Evolutionary conservation across 495 filamentous ascomycete species (phyloP).

Genomic region (Filosporella fistucella): DNA sequence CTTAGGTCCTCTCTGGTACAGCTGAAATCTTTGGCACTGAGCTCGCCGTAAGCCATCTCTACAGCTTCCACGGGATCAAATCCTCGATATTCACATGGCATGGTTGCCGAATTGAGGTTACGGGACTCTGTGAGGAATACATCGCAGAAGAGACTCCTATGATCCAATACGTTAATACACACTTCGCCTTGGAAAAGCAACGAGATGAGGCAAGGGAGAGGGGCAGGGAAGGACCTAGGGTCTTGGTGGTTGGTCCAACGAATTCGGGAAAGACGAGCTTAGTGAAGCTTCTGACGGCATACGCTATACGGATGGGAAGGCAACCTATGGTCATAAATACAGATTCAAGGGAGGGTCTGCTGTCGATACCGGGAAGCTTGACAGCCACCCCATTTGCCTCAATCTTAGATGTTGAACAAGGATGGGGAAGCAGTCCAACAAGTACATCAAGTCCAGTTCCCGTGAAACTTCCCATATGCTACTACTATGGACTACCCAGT

Average conservation of each 20-base stretch:
- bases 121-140: constrained; percentile 53
- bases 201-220: constrained; percentile 36
- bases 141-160: constrained; percentile 82
- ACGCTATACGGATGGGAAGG: constrained; percentile 70
- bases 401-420: constrained; percentile 84
- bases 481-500: constrained; percentile 73
- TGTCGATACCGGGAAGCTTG: constrained; percentile 79
- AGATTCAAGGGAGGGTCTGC: constrained; percentile 80
- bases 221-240: constrained; percentile 59
- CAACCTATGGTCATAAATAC: constrained; percentile 83
- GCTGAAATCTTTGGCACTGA: constrained; percentile 97
- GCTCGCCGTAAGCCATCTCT: constrained; percentile 73
- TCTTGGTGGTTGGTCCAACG: constrained; percentile 78
- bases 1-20: constrained; percentile 67
- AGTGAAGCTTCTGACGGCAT: constrained; percentile 73
- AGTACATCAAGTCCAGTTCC: constrained; percentile 83
- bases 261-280: constrained; percentile 84
- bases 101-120: constrained; percentile 79
- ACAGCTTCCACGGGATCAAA: constrained; percentile 80
- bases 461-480: constrained; percentile 89
- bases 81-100: constrained; percentile 88
- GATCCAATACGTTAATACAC: constrained; percentile 76
- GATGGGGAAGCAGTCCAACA: constrained; percentile 87
- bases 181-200: constrained; percentile 50
- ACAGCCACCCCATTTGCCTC: constrained; percentile 78